Percentiles rank a stretch among this genome's conserved stretches.
phyloP scores from a whole-genome alignment of 148 eudicot genomes.

The Camellia japonica region DNA sequence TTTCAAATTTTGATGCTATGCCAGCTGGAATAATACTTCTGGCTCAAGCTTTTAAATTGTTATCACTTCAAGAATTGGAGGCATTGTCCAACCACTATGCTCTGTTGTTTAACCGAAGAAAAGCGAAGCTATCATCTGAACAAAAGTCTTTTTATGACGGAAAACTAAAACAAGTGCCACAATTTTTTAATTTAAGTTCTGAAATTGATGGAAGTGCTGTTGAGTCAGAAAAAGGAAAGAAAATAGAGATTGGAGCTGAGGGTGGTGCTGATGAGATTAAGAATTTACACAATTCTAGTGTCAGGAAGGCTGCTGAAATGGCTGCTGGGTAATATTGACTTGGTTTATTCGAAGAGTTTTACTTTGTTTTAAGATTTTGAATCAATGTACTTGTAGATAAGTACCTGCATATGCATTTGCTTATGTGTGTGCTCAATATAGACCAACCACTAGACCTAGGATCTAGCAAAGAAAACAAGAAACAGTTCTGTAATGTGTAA shows the following conservation, averaged over 20 bases:
- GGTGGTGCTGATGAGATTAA: conserved; percentile 61
- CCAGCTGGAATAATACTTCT: background rate
- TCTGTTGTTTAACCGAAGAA: conserved; percentile 75
- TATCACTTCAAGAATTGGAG: conserved; percentile 66
- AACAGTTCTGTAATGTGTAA: too few relatives aligned
- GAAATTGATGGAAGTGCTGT: conserved; percentile 45
- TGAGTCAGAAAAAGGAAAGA: conserved; percentile 77
- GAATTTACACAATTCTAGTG: conserved; percentile 72
- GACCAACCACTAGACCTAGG: too few relatives aligned
- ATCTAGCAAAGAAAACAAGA: background rate
- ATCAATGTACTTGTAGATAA: background rate
- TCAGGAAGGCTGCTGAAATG: conserved; percentile 95
- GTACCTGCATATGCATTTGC: too few relatives aligned
- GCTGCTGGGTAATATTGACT: conserved; percentile 78
- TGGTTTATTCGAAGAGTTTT: background rate
- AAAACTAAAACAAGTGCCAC: conserved; percentile 78
- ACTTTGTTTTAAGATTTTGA: background rate
- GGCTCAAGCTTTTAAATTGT: conserved; percentile 2
- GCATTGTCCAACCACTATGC: conserved; percentile 85
- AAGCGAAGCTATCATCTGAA: conserved; percentile 77
- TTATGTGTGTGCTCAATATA: too few relatives aligned
- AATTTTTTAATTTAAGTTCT: conserved; percentile 67
- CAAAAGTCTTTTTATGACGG: conserved; percentile 73
- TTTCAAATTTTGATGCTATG: background rate
- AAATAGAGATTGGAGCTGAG: conserved; percentile 56